Conservation (phyloP, 1,139 yeast species). For the Blastobotrys indianensis region DNA sequence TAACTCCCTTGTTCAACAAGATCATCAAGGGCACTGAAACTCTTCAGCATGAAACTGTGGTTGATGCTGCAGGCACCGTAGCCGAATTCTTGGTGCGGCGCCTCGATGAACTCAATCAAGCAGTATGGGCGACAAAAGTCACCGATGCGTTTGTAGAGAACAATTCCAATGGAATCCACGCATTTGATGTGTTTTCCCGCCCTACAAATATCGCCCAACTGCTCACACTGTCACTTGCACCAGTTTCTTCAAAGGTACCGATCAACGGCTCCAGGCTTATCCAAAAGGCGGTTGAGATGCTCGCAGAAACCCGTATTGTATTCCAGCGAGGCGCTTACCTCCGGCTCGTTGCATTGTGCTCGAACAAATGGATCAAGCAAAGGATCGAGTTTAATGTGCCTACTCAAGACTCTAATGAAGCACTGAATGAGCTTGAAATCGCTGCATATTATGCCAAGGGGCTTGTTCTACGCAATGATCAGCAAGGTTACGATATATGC, state of each 20-base stretch:
- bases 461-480: constrained; percentile 53
- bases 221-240: constrained; percentile 32
- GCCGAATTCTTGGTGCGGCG: constrained; percentile 14
- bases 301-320: constrained; percentile 22
- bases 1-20: constrained; percentile 22
- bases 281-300: constrained; percentile 23
- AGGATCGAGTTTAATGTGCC: constrained; percentile 2
- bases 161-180: constrained; percentile 3
- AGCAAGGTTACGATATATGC: constrained; percentile 38
- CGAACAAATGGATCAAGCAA: constrained; percentile 46
- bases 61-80: constrained; percentile 19
- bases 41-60: constrained; percentile 14
- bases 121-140: constrained; percentile 14
- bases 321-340: constrained; percentile 51
- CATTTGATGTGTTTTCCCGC: constrained; percentile 2
- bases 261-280: constrained; percentile 21
- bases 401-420: neutral
- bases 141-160: constrained; percentile 21
- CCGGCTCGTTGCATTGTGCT: constrained; percentile 50
- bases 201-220: constrained; percentile 44
- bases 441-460: constrained; percentile 68
- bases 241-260: constrained; percentile 18
- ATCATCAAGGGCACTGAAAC: constrained; percentile 12
- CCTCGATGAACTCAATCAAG: constrained; percentile 17
- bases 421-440: constrained; percentile 6